These are phyloP conservation scores for Haplosporangium sp. DNA, from an alignment of 371 early-diverging fungal genomes.

Conservation along the genomic window DNA sequence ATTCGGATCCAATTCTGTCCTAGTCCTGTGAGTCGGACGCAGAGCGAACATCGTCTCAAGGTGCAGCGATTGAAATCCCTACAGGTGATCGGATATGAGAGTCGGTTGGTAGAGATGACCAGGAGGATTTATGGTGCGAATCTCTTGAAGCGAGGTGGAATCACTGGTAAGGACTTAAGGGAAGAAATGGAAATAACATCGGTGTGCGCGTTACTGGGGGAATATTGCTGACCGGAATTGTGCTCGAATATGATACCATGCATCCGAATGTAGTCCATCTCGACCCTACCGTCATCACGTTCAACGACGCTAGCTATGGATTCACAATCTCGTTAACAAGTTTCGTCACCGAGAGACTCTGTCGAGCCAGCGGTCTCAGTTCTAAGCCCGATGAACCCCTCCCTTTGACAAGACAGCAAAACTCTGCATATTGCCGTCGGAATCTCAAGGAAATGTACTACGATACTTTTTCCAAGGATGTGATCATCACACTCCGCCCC, in stretches of 20 bases:
- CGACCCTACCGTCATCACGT: slow-evolving; percentile 30
- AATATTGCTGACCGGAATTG: not conserved
- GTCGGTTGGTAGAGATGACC: slow-evolving; percentile 40
- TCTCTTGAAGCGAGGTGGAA: slow-evolving; percentile 30
- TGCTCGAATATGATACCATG: not conserved
- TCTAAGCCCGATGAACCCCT: slow-evolving; percentile 20
- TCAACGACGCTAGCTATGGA: slow-evolving; percentile 49
- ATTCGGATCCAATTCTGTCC: slow-evolving; percentile 42
- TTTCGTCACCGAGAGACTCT: slow-evolving; percentile 9
- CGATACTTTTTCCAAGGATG: slow-evolving; percentile 39
- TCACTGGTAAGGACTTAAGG: slow-evolving; percentile 19
- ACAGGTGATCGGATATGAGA: slow-evolving; percentile 43
- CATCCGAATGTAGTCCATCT: slow-evolving; percentile 24
- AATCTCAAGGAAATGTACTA: slow-evolving; percentile 47
- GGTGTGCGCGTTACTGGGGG: no score
- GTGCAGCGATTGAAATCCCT: slow-evolving; percentile 22
- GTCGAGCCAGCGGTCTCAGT: not conserved
- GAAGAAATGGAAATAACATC: no score
- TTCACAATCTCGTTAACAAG: slow-evolving; percentile 41
- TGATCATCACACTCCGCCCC: slow-evolving; percentile 27
- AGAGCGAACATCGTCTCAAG: slow-evolving; percentile 12
- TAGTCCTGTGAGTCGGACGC: slow-evolving; percentile 13
- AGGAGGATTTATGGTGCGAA: slow-evolving; percentile 28
- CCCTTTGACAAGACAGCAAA: slow-evolving; percentile 34
- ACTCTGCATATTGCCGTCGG: slow-evolving; percentile 49